Conservation (phyloP, 2,329 filamentous ascomycete genomes). For the Cadophora sp. region DNA sequence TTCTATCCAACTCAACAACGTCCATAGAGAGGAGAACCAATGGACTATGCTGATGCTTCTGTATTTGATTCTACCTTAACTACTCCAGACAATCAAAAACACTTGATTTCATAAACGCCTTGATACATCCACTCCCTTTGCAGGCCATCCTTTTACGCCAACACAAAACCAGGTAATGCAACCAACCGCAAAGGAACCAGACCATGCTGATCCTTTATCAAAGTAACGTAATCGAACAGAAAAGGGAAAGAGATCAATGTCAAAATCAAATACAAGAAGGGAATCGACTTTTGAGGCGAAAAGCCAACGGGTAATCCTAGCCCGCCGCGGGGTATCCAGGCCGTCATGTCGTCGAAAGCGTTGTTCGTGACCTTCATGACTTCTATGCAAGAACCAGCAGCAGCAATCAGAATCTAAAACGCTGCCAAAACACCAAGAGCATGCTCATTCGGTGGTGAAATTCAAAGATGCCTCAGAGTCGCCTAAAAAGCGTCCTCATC, state of each 20-base stretch:
- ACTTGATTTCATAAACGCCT: constrained; percentile 17
- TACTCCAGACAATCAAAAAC: constrained; percentile 10
- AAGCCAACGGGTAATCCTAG: neutral
- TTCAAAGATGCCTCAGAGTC: neutral
- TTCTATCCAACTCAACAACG: neutral
- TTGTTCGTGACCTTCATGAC: constrained; percentile 30
- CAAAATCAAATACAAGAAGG: constrained; percentile 21
- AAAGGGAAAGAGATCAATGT: constrained; percentile 10
- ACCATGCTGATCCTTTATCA: constrained; percentile 15
- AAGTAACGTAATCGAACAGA: constrained; percentile 21
- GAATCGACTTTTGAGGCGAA: constrained; percentile 13
- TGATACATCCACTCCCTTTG: constrained; percentile 19
- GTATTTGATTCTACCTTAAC: constrained; percentile 12
- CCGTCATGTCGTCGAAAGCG: constrained; percentile 29
- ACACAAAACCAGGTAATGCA: constrained; percentile 17
- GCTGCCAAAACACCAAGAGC: neutral
- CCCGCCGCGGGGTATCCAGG: constrained; percentile 2
- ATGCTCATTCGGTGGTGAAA: neutral
- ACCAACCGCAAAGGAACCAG: constrained; percentile 18
- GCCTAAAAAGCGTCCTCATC: constrained; percentile 65
- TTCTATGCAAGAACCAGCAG: constrained; percentile 18
- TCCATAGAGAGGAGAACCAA: too few species aligned
- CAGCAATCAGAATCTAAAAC: constrained; percentile 15
- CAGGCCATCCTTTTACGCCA: constrained; percentile 19
- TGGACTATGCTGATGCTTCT: neutral